These are phyloP conservation scores for Starmerella floricola DNA, from an alignment of 805 yeast genomes.

Conservation along the genomic window DNA sequence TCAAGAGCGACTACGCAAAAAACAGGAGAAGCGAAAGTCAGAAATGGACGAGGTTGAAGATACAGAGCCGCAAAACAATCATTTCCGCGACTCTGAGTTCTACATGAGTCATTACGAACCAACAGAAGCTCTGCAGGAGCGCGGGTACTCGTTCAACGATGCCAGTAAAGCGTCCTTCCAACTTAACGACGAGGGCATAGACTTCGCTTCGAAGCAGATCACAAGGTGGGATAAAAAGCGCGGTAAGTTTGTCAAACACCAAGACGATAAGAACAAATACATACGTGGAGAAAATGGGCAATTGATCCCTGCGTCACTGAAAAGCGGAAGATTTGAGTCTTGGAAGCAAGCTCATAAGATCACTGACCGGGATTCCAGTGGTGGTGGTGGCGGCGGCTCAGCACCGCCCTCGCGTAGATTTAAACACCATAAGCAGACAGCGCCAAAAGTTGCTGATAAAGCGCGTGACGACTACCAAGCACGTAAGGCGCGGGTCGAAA, in stretches of 20 bases:
- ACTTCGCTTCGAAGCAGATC: conserved; percentile 47
- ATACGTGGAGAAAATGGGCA: conserved; percentile 94
- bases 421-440: conserved; percentile 59
- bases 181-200: conserved; percentile 62
- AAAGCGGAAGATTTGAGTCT: conserved; percentile 81
- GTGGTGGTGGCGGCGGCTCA: conserved; percentile 41
- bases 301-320: conserved; percentile 77
- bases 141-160: conserved; percentile 51
- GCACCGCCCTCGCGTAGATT: conserved; percentile 30
- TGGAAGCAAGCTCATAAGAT: conserved; percentile 71
- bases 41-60: too few species aligned
- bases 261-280: conserved; percentile 57
- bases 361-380: conserved; percentile 34
- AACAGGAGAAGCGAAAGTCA: conserved; percentile 48
- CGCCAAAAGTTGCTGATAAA: conserved; percentile 88
- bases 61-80: neutral
- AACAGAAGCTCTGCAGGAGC: conserved; percentile 62
- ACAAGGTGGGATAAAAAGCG: conserved; percentile 81
- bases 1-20: conserved; percentile 64
- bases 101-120: conserved; percentile 88
- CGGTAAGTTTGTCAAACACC: conserved; percentile 72
- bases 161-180: conserved; percentile 84
- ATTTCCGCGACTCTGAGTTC: conserved; percentile 61
- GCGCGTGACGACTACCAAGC: conserved; percentile 72
- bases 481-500: conserved; percentile 70